Percentiles rank a stretch among this genome's conserved stretches.
Evolutionary conservation across 2,329 filamentous ascomycete species (phyloP).

Genomic region (Colletotrichum limetticola): DNA sequence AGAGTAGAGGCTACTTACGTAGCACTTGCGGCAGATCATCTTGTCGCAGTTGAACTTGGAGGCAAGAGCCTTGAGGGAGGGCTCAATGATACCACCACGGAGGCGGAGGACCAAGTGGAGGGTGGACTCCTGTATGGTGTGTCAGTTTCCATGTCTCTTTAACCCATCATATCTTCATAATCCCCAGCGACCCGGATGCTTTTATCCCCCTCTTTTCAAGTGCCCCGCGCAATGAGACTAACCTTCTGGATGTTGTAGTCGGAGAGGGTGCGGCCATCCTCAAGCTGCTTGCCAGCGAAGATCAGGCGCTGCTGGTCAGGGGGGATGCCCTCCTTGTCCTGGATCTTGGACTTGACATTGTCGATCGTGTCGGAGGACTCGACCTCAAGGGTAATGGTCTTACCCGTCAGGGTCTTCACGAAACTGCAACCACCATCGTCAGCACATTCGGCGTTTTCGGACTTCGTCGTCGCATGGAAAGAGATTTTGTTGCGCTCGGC

Average conservation of each 20-base stretch:
- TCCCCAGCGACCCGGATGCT: background rate
- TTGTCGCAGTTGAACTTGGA: conserved; percentile 99
- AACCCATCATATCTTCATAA: background rate
- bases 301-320: conserved; percentile 98
- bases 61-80: conserved; percentile 96
- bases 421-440: conserved; percentile 71
- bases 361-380: conserved; percentile 99
- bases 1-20: conserved; percentile 71
- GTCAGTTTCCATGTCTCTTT: conserved; percentile 18
- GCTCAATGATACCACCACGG: conserved; percentile 99
- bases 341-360: conserved; percentile 99
- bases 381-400: conserved; percentile 99
- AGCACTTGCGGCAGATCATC: conserved; percentile 99
- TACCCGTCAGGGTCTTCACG: conserved; percentile 99
- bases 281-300: conserved; percentile 98
- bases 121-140: conserved; percentile 82
- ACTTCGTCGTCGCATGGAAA: conserved; percentile 30
- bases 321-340: conserved; percentile 99
- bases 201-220: background rate
- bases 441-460: conserved; percentile 37
- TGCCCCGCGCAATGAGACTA: conserved; percentile 48
- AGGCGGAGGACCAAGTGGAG: conserved; percentile 99
- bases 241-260: conserved; percentile 99
- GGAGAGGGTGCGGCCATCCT: conserved; percentile 95
- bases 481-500: background rate